Evolutionary conservation across 306 rosid genomes (phyloP), one percentile per base, ranked within the genome.

Genomic region (Corylus avellana): DNA sequence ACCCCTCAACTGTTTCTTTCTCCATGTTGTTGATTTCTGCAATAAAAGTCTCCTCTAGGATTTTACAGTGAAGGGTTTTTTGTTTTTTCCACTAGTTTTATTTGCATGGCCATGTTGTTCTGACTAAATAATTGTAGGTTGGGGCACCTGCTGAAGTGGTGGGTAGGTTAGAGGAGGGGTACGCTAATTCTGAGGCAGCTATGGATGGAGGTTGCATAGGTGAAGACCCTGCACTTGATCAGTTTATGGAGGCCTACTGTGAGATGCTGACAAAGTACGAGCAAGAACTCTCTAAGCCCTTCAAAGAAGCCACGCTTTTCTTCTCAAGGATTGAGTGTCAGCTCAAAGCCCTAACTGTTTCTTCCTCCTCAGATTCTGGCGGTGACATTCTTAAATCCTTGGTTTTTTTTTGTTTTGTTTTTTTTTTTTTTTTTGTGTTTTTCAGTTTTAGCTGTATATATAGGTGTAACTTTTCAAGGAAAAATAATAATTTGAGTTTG

Each of bases 191-290:
- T 46, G 73, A 42, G 72, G 77, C 22, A 50, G 80, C 32, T 16
- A 57, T 39, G 77, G 74, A 25, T 49, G 54, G 66, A 11, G 69
- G 51, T 32, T 25, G 16, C 9, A 64, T 64, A 8, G 84, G 80
- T 57, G 62, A 53, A 77, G 88, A 87, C 44, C 79, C 88, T 5
- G 90, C 63, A 27, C 71, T 87, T 77, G 90, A 87, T 76, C 90
- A 87, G 75, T 87, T 87, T 83, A 87, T 87, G 90, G 90, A 87
- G 67, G 90, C 90, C 12, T 84, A 87, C 16, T 87, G 90, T 80
- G 88, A 87, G 81, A 87, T 87, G 88, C 84, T 87, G 56, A 72
- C 62, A 9, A 87, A 87, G 72, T 87, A 87, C 46, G 83, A 87
- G 69, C 83, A 87, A 82, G 90, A 87, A 82, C 80, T 87, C 59